Base-by-base conservation (phyloP, 148 eudicot genomes). In the Rhododendron simsii region DNA sequence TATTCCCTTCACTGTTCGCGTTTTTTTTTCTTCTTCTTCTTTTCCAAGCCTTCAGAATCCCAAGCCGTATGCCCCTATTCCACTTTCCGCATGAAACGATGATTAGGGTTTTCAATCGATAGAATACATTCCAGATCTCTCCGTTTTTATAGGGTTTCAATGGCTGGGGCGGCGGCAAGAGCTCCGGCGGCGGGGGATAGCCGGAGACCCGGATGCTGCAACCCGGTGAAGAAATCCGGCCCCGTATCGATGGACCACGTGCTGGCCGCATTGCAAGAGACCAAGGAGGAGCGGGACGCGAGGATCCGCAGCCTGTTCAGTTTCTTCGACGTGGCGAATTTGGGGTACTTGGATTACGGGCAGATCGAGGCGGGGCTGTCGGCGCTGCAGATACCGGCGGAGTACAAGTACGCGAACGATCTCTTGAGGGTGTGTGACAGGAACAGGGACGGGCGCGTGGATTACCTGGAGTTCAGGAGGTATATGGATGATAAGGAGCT, bases 401-500 rank as follows among this genome's bases (percentile, higher is more conserved):
- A 94, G 67, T 95, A 96, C 86, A 96, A 96, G 98, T 96, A 92
- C 89, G 99, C 98, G 18, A 93, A 91, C 87, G 99, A 96, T 82
- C 89, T 96, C 37, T 86, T 96, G 79, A 91, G 83, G 78, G 98
- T 95, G 65, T 94, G 96, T 89, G 99, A 96, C 89, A 90, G 93
- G 83, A 92, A 96, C 84, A 92, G 84, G 67, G 99, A 96, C 84
- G 99, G 99, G 6, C 89, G 95, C 81, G 98, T 96, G 44, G 95
- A 94, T 95, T 97, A 93, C 84, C 89, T 81, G 77, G 99, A 97
- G 87, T 97, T 97, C 83, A 91, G 98, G 85, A 90, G 91, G 91
- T 97, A 97, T 88, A 97, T 97, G 99, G 98, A 97, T 91, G 96
- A 90, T 86, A 95, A 97, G 93, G 99, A 97, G 91, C 95, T 97